These are phyloP conservation scores for Ceratocystis diversiconidia DNA, from an alignment of 2,329 filamentous ascomycete species.

Conservation along the genomic window DNA sequence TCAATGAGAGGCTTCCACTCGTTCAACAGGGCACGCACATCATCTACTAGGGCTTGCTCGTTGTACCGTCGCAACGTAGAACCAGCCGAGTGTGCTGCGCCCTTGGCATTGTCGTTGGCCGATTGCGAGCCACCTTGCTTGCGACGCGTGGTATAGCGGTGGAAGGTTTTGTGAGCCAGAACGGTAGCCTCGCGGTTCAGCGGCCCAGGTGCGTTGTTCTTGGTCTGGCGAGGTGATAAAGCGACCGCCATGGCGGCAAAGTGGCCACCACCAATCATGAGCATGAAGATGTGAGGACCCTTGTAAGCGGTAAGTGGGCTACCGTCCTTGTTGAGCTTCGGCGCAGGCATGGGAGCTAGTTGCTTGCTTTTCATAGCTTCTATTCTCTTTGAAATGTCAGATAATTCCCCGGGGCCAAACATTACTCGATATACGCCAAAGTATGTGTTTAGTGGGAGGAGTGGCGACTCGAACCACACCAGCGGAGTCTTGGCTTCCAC, in stretches of 20 bases:
- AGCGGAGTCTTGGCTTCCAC: slow-evolving; percentile 52
- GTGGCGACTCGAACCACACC: slow-evolving; percentile 70
- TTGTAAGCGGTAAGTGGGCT: slow-evolving; percentile 43
- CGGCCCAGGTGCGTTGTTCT: slow-evolving; percentile 52
- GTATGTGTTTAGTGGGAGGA: slow-evolving; percentile 61
- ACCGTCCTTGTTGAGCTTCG: slow-evolving; percentile 43
- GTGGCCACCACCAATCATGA: slow-evolving; percentile 96
- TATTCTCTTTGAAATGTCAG: slow-evolving; percentile 45
- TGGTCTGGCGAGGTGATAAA: slow-evolving; percentile 58
- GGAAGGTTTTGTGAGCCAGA: slow-evolving; percentile 92
- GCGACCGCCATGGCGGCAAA: slow-evolving; percentile 95
- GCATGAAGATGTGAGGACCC: slow-evolving; percentile 81
- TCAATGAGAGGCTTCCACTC: slow-evolving; percentile 84
- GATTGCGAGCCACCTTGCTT: slow-evolving; percentile 96
- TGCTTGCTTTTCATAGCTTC: slow-evolving; percentile 65
- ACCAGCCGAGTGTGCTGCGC: slow-evolving; percentile 84
- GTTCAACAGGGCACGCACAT: slow-evolving; percentile 63
- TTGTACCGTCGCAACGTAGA: slow-evolving; percentile 84
- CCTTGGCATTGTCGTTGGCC: slow-evolving; percentile 86
- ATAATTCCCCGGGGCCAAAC: slow-evolving; percentile 58
- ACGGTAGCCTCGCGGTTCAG: slow-evolving; percentile 78
- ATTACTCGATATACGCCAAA: slow-evolving; percentile 77
- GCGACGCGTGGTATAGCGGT: slow-evolving; percentile 86
- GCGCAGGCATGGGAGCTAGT: slow-evolving; percentile 45
- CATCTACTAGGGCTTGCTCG: slow-evolving; percentile 76